Conservation (phyloP, 345 rosid genomes). For the Rhodomyrtus tomentosa region DNA sequence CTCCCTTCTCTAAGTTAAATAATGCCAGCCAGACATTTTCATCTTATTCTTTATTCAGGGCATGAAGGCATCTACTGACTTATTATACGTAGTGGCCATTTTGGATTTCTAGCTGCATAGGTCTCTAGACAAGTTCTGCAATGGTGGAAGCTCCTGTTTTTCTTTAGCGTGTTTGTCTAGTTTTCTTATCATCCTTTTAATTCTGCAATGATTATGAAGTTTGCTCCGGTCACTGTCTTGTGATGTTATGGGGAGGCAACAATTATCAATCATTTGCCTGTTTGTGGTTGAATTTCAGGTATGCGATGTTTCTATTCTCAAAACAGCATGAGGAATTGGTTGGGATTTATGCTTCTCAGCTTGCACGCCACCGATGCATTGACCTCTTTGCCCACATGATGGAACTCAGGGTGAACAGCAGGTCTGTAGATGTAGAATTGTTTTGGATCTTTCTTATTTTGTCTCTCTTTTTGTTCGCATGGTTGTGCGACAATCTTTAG, state of each 20-base stretch:
- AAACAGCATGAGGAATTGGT: slow-evolving; percentile 93
- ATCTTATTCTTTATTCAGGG: neutral
- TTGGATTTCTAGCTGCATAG: neutral
- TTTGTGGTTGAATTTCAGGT: slow-evolving; percentile 47
- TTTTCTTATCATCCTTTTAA: neutral
- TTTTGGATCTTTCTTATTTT: neutral
- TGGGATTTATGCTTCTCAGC: slow-evolving; percentile 97
- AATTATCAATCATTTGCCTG: neutral
- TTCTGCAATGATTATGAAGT: neutral
- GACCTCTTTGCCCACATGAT: slow-evolving; percentile 99
- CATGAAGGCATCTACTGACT: neutral
- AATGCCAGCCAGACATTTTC: neutral
- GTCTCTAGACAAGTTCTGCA: neutral
- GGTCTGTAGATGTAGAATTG: slow-evolving; percentile 24
- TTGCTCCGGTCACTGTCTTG: neutral
- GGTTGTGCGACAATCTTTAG: neutral
- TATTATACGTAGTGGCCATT: neutral
- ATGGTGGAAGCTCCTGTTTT: neutral
- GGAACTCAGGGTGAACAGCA: slow-evolving; percentile 85
- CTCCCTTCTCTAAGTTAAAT: neutral
- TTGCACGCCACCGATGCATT: slow-evolving; percentile 80
- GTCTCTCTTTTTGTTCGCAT: neutral
- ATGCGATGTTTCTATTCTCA: slow-evolving; percentile 87
- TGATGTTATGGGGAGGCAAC: neutral
- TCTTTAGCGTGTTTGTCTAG: neutral